A percentile compares a stretch with the other conserved stretches of the same genome.
Conservation (phyloP, 768 basidiomycete species). For the Macrolepiota dolichaula region DNA sequence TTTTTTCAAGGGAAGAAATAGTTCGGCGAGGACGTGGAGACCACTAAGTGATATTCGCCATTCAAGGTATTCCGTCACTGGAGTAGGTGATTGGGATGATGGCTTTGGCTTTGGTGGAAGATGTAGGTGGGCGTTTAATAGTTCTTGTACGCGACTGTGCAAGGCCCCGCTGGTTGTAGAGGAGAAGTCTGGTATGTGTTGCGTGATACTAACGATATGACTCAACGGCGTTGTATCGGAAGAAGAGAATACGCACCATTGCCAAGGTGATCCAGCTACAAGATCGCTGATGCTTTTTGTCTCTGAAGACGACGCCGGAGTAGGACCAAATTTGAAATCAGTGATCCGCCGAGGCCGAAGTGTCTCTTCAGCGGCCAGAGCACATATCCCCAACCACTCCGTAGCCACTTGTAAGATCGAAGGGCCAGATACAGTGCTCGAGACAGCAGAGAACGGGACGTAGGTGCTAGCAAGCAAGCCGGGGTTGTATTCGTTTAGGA, state of each 20-base stretch:
- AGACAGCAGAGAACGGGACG: neutral
- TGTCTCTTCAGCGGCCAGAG: neutral
- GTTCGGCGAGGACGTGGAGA: neutral
- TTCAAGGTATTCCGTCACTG: neutral
- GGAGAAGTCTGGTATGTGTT: neutral
- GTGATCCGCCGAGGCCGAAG: conserved; percentile 2
- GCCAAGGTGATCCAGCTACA: neutral
- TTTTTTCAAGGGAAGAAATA: neutral
- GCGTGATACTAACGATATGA: neutral
- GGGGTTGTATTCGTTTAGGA: conserved; percentile 9
- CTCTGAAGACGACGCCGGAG: neutral
- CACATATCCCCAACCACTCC: conserved; percentile 7
- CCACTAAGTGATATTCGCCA: conserved; percentile 6
- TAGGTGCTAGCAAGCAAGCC: conserved; percentile 1
- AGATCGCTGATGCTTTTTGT: neutral
- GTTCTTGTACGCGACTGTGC: neutral
- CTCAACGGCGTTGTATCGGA: neutral
- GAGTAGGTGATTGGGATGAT: neutral
- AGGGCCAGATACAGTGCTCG: neutral
- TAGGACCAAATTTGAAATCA: neutral
- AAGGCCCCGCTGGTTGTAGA: neutral
- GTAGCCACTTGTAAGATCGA: neutral
- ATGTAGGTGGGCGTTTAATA: neutral
- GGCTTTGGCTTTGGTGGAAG: neutral
- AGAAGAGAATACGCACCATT: neutral